A percentile compares a stretch with the other conserved stretches of the same genome.
These are phyloP conservation scores for Coemansia biformis DNA, from an alignment of 192 early-diverging fungal species.

Conservation along the genomic window DNA sequence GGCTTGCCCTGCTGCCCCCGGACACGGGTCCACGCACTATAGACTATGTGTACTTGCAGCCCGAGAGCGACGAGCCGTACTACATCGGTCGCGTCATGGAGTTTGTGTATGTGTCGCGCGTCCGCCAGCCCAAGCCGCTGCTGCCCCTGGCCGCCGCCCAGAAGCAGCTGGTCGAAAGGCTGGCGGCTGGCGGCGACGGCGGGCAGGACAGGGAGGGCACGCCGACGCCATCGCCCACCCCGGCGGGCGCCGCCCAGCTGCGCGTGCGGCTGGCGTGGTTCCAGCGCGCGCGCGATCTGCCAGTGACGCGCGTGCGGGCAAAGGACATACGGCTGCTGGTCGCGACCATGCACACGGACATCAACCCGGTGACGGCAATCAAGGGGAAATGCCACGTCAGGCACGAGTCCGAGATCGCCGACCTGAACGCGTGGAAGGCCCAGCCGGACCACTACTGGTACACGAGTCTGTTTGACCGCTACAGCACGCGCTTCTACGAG, in stretches of 20 bases:
- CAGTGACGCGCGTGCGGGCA: conserved; percentile 52
- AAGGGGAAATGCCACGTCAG: conserved; percentile 72
- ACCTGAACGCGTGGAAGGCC: conserved; percentile 35
- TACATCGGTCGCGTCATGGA: conserved; percentile 79
- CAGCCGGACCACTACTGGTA: conserved; percentile 78
- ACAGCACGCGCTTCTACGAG: conserved; percentile 82
- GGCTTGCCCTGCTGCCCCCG: too few species aligned
- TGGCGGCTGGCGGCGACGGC: conserved; percentile 1
- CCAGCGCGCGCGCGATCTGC: conserved; percentile 71
- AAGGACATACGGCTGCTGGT: conserved; percentile 70
- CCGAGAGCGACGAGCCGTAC: conserved; percentile 69
- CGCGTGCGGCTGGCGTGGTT: conserved; percentile 62
- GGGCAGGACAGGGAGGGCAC: conserved; percentile 5
- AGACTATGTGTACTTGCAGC: conserved; percentile 76
- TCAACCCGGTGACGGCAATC: conserved; percentile 76
- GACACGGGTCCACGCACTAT: conserved; percentile 7
- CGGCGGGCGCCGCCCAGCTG: conserved; percentile 19
- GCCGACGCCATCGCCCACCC: conserved; percentile 18
- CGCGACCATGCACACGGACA: conserved; percentile 84
- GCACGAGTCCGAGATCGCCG: conserved; percentile 51
- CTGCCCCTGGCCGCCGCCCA: conserved; percentile 6
- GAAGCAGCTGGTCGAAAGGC: conserved; percentile 2
- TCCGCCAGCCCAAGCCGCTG: conserved; percentile 49
- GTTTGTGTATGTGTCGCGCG: conserved; percentile 53
- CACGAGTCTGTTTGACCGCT: conserved; percentile 83